Conservation (phyloP, 2,329 filamentous ascomycete genomes). For the Alternaria gansuensis region DNA sequence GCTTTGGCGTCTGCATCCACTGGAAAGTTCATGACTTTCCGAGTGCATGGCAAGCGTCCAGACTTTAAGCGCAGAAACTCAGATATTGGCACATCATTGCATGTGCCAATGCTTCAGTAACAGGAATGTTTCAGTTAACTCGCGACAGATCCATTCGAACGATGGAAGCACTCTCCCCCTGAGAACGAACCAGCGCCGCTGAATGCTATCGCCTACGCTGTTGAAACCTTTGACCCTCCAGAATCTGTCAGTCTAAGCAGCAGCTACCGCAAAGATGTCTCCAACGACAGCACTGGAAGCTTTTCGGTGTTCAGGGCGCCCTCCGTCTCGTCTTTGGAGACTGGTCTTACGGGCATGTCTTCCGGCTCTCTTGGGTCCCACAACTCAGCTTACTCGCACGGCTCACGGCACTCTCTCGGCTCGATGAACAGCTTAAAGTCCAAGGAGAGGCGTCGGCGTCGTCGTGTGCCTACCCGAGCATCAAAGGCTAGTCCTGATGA, state of each 20-base stretch:
- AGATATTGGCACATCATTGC: conserved; percentile 3
- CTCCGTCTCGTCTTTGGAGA: conserved; percentile 64
- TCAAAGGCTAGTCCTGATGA: conserved; percentile 37
- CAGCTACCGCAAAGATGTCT: conserved; percentile 59
- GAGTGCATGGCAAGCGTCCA: conserved; percentile 18
- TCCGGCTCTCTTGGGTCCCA: conserved; percentile 64
- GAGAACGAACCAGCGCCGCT: conserved; percentile 73
- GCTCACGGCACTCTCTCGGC: conserved; percentile 64
- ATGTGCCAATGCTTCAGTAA: conserved; percentile 26
- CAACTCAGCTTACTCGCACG: conserved; percentile 65
- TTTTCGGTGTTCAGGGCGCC: conserved; percentile 63
- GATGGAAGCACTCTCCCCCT: conserved; percentile 74
- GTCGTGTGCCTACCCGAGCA: conserved; percentile 57
- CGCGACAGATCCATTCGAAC: conserved; percentile 67
- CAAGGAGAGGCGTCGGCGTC: conserved; percentile 66
- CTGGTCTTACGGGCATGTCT: conserved; percentile 60
- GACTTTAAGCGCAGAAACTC: conserved; percentile 8
- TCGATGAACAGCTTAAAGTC: conserved; percentile 64
- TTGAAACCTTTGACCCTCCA: conserved; percentile 54
- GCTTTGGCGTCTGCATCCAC: conserved; percentile 25
- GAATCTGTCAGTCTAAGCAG: conserved; percentile 49
- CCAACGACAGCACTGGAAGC: conserved; percentile 58
- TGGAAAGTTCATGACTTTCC: conserved; percentile 40
- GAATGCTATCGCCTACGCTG: conserved; percentile 70
- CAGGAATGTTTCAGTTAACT: conserved; percentile 56